A percentile compares a stretch with the other conserved stretches of the same genome.
Conservation (phyloP, 1,139 yeast species). For the Diutina ranongensis region DNA sequence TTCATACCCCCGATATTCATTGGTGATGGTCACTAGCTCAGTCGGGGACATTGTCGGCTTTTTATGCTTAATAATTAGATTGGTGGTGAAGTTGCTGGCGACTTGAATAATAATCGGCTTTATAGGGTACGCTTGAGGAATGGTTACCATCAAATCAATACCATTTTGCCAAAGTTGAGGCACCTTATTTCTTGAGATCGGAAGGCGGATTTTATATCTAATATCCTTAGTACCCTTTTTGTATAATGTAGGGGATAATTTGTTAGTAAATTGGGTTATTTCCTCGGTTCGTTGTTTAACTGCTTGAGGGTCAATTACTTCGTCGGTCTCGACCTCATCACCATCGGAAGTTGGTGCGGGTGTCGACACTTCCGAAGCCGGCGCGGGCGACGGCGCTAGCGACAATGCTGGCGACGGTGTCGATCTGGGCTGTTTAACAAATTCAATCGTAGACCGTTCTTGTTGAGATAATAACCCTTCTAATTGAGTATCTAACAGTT, state of each 20-base stretch:
- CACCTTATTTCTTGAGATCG: slow-evolving; percentile 6
- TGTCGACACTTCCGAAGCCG: neutral
- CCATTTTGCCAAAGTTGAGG: slow-evolving; percentile 10
- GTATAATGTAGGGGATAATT: slow-evolving; percentile 10
- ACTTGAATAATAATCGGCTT: slow-evolving; percentile 7
- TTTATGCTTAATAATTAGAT: slow-evolving; percentile 10
- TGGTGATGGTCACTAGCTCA: slow-evolving; percentile 8
- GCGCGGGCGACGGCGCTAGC: neutral
- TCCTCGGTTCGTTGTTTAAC: slow-evolving; percentile 6
- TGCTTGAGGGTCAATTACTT: neutral
- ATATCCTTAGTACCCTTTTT: slow-evolving; percentile 9
- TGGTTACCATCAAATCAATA: slow-evolving; percentile 10
- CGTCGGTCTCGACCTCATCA: neutral
- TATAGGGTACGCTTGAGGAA: slow-evolving; percentile 10
- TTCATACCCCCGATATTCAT: slow-evolving; percentile 10
- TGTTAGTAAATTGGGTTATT: slow-evolving; percentile 9
- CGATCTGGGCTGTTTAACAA: slow-evolving; percentile 18
- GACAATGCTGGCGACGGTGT: neutral
- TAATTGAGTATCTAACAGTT: slow-evolving; percentile 45
- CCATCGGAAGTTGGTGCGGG: neutral
- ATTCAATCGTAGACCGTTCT: slow-evolving; percentile 39
- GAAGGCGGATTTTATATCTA: slow-evolving; percentile 10
- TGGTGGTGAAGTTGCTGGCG: slow-evolving; percentile 11
- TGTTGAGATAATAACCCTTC: slow-evolving; percentile 48
- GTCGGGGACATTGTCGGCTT: slow-evolving; percentile 7